These are phyloP conservation scores for Boechera retrofracta DNA, from an alignment of 345 rosid species.

Conservation along the genomic window DNA sequence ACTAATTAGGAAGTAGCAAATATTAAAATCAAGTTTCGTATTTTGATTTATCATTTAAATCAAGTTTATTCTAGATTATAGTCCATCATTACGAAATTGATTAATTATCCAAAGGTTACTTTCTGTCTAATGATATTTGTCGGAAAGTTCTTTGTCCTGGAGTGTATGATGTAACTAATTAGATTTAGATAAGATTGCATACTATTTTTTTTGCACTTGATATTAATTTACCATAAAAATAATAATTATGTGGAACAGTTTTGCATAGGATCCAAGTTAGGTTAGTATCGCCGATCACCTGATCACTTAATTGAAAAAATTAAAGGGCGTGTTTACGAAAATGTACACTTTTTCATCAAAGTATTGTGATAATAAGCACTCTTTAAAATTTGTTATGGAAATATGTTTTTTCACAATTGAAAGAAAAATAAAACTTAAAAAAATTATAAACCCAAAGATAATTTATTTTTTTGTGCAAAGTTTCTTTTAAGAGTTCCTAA, in stretches of 20 bases:
- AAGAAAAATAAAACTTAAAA: no score
- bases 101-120: constrained; percentile 23
- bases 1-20: constrained; percentile 1
- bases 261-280: constrained; percentile 26
- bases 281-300: constrained; percentile 9
- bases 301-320: no score
- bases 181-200: constrained; percentile 8
- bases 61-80: background rate
- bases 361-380: no score
- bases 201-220: background rate
- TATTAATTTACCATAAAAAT: background rate
- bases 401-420: no score
- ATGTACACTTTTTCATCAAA: no score
- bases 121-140: constrained; percentile 18
- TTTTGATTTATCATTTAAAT: background rate
- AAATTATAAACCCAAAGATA: no score
- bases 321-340: no score
- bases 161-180: constrained; percentile 20
- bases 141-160: constrained; percentile 25
- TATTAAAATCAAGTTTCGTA: background rate
- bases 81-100: constrained; percentile 17
- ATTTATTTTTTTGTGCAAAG: no score
- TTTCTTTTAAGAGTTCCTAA: background rate
- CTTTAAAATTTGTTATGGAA: no score
- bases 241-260: background rate